Conservation (phyloP, 148 eudicot genomes). For the Rhododendron molle region DNA sequence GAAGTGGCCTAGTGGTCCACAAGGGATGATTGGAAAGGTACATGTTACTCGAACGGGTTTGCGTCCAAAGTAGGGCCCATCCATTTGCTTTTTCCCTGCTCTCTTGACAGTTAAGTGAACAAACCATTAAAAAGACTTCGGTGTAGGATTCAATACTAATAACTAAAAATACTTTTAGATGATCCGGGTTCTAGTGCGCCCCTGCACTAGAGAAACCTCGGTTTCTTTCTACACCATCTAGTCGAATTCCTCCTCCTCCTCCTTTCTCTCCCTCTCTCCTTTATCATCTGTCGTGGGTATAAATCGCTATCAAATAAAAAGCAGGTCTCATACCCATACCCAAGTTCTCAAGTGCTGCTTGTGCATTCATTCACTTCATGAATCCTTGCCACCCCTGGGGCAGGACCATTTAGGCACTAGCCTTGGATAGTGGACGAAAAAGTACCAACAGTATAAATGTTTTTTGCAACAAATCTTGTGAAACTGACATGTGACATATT, state of each 20-base stretch:
- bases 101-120: background rate
- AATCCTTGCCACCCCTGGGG: background rate
- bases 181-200: background rate
- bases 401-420: background rate
- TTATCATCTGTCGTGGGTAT: background rate
- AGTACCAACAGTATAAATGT: background rate
- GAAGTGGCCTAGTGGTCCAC: background rate
- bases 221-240: background rate
- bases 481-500: background rate
- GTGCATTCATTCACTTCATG: background rate
- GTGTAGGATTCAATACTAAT: no score
- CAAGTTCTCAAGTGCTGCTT: background rate
- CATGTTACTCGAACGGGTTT: background rate
- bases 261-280: background rate
- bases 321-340: background rate
- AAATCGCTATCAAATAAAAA: background rate
- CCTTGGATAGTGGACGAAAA: background rate
- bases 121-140: no score
- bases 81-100: background rate
- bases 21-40: background rate
- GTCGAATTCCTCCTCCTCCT: background rate
- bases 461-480: background rate
- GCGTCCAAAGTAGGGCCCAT: background rate
- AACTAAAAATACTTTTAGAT: no score
- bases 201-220: background rate